A percentile compares a stretch with the other conserved stretches of the same genome.
Evolutionary conservation across 495 filamentous ascomycete genomes (phyloP).

Genomic region (Chaetomidium leptoderma): DNA sequence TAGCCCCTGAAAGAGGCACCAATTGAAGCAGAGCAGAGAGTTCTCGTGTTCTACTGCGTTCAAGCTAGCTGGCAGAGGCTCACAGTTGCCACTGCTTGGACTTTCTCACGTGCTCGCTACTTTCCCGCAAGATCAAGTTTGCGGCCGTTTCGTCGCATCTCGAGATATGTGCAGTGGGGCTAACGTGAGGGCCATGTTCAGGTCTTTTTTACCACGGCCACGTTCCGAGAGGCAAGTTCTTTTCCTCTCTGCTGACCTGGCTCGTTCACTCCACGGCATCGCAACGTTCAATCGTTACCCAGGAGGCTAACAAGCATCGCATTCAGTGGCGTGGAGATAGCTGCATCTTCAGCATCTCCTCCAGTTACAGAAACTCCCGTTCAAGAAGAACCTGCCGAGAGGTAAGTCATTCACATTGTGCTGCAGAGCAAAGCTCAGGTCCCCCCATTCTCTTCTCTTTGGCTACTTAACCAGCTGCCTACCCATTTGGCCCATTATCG

Average conservation of each 20-base stretch:
- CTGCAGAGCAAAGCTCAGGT: background rate
- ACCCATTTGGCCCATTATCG: too few species aligned
- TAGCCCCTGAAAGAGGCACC: background rate
- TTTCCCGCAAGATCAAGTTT: background rate
- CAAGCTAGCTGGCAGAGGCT: background rate
- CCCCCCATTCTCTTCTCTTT: background rate
- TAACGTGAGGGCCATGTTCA: background rate
- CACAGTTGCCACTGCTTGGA: background rate
- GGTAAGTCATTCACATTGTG: background rate
- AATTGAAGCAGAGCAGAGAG: background rate
- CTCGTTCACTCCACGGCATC: background rate
- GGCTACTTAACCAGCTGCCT: background rate
- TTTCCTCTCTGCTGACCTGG: background rate
- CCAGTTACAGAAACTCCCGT: background rate
- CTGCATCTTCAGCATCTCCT: background rate
- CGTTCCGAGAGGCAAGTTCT: conserved; percentile 3
- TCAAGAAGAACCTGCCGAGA: background rate
- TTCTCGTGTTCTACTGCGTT: background rate
- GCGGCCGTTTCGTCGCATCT: background rate
- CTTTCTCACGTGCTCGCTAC: background rate
- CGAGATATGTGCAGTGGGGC: background rate
- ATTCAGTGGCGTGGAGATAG: conserved; percentile 1
- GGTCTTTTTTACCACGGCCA: background rate
- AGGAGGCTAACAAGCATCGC: background rate
- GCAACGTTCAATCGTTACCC: too few species aligned